These are phyloP conservation scores for Simmondsia chinensis DNA, from an alignment of 148 eudicot species.

Conservation along the genomic window DNA sequence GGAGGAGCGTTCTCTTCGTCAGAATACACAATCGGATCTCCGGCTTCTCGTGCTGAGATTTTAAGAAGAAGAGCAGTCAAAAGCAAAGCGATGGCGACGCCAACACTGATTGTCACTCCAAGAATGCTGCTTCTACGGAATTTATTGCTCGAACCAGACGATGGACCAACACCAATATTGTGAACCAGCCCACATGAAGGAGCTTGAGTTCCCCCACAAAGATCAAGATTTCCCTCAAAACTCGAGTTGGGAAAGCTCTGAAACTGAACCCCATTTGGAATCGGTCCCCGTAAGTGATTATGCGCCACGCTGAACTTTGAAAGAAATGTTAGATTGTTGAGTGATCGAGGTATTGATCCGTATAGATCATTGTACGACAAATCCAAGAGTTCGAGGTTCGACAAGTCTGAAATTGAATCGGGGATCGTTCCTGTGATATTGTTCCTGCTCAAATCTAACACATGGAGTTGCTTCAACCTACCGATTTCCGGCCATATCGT, in stretches of 20 bases:
- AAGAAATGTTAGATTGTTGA: slow-evolving; percentile 65
- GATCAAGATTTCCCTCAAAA: slow-evolving; percentile 77
- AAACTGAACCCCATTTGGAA: slow-evolving; percentile 70
- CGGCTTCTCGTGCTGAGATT: slow-evolving; percentile 30
- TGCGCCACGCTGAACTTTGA: slow-evolving; percentile 74
- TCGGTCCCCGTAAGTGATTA: slow-evolving; percentile 57
- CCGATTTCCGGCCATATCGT: slow-evolving; percentile 62
- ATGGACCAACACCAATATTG: slow-evolving; percentile 10
- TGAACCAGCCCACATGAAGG: slow-evolving; percentile 27
- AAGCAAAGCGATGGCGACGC: slow-evolving; percentile 49
- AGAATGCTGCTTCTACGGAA: slow-evolving; percentile 35
- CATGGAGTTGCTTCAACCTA: slow-evolving; percentile 62
- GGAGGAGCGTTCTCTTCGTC: slow-evolving; percentile 37
- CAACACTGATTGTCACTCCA: slow-evolving; percentile 56
- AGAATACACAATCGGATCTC: slow-evolving; percentile 20
- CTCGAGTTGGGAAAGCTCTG: slow-evolving; percentile 66
- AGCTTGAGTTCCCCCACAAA: slow-evolving; percentile 55
- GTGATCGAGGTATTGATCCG: slow-evolving; percentile 65
- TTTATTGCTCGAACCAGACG: slow-evolving; percentile 20
- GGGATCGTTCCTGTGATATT: slow-evolving; percentile 66
- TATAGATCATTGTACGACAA: slow-evolving; percentile 54
- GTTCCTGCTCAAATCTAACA: slow-evolving; percentile 73
- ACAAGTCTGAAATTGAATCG: slow-evolving; percentile 55
- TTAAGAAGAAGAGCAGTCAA: slow-evolving; percentile 42
- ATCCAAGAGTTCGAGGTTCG: slow-evolving; percentile 67